Evolutionary conservation across 495 filamentous ascomycete species (phyloP).

Genomic region (Aspergillus egyptiacus): DNA sequence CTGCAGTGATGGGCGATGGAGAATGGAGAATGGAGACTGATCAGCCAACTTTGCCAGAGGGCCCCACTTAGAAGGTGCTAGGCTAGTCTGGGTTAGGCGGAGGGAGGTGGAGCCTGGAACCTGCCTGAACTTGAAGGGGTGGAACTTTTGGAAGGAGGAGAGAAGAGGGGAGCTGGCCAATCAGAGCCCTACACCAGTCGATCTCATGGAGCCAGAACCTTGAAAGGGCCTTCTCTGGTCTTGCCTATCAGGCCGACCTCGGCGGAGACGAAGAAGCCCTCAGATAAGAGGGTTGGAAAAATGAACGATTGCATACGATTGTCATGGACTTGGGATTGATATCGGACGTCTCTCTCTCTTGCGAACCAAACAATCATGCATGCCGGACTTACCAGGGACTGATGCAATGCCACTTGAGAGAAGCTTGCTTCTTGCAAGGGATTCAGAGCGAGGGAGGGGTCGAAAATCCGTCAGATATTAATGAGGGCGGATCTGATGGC

Average conservation of each 20-base stretch:
- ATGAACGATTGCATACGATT: too few relatives aligned
- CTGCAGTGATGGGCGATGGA: neutral
- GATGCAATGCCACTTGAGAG: conserved; percentile 8
- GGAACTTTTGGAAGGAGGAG: neutral
- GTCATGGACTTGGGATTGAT: too few relatives aligned
- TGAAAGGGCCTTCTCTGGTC: conserved; percentile 1
- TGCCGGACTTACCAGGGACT: neutral
- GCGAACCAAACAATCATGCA: neutral
- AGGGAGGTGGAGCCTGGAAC: neutral
- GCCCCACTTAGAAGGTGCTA: conserved; percentile 12
- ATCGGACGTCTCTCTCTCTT: too few relatives aligned
- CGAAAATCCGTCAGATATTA: conserved; percentile 16
- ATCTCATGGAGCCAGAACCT: conserved; percentile 15
- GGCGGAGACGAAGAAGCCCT: conserved; percentile 11
- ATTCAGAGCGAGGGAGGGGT: neutral
- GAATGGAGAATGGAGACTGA: conserved; percentile 3
- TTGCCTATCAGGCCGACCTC: conserved; percentile 17
- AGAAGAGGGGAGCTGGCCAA: conserved; percentile 7
- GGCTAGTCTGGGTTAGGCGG: neutral
- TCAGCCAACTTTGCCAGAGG: conserved; percentile 10
- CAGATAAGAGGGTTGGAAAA: conserved; percentile 12
- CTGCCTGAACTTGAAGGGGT: neutral
- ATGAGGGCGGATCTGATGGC: too few relatives aligned
- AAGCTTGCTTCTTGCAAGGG: conserved; percentile 2
- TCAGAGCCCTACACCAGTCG: conserved; percentile 13